A percentile compares a stretch with the other conserved stretches of the same genome.
Conservation (phyloP, 495 filamentous ascomycete species). For the Penicillium atrosanguineum region DNA sequence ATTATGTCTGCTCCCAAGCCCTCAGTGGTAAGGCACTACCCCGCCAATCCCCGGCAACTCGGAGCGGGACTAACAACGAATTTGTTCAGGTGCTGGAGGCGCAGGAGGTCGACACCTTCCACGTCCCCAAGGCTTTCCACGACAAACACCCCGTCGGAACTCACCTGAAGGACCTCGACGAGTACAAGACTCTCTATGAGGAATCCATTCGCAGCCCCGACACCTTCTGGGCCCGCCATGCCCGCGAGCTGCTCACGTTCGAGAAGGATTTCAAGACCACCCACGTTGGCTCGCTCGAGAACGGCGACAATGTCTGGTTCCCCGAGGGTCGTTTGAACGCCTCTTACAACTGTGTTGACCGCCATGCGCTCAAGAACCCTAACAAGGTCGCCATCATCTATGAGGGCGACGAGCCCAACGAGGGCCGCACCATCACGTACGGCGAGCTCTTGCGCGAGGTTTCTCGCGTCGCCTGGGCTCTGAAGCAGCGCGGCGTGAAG, state of each 20-base stretch:
- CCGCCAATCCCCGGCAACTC: background rate
- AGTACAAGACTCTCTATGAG: slow-evolving; percentile 92
- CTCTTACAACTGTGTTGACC: slow-evolving; percentile 95
- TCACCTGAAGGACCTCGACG: slow-evolving; percentile 68
- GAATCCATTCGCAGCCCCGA: slow-evolving; percentile 90
- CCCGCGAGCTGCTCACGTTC: slow-evolving; percentile 89
- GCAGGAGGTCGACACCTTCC: slow-evolving; percentile 81
- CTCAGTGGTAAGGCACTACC: slow-evolving; percentile 57
- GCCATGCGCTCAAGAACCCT: slow-evolving; percentile 90
- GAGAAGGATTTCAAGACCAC: slow-evolving; percentile 91
- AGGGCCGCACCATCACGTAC: slow-evolving; percentile 89
- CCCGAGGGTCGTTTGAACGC: slow-evolving; percentile 90
- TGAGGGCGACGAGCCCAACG: slow-evolving; percentile 87
- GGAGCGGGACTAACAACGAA: background rate
- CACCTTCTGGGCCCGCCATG: slow-evolving; percentile 85
- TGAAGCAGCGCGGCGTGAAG: slow-evolving; percentile 92
- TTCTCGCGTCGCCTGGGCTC: slow-evolving; percentile 75
- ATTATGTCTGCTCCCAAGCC: slow-evolving; percentile 66
- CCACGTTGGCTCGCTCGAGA: slow-evolving; percentile 67
- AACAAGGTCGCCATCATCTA: slow-evolving; percentile 95
- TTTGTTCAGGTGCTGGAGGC: slow-evolving; percentile 59
- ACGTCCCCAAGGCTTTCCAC: slow-evolving; percentile 60
- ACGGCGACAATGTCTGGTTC: slow-evolving; percentile 94
- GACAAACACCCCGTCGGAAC: slow-evolving; percentile 70
- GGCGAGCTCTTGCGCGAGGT: slow-evolving; percentile 92